These are phyloP conservation scores for Hemerocallis citrina DNA, from an alignment of 106 monocot species.

Conservation along the genomic window DNA sequence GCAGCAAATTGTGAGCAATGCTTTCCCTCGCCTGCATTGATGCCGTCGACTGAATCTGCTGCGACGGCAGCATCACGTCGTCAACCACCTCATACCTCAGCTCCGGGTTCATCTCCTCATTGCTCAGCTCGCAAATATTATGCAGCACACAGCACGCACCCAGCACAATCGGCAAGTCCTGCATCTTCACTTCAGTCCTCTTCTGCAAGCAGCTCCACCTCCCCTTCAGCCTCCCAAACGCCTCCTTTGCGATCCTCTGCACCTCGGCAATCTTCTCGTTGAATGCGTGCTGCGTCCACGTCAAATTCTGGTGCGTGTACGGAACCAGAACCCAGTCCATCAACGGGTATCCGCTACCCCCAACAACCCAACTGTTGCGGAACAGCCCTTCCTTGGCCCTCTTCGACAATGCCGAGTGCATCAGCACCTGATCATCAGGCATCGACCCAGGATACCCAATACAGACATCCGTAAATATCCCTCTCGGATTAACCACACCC, in stretches of 20 bases:
- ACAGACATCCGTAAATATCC: slow-evolving; percentile 51
- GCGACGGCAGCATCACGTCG: slow-evolving; percentile 57
- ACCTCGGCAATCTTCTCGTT: slow-evolving; percentile 79
- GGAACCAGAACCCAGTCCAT: slow-evolving; percentile 77
- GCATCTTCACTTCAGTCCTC: slow-evolving; percentile 76
- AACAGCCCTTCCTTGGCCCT: slow-evolving; percentile 15
- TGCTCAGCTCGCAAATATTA: slow-evolving; percentile 58
- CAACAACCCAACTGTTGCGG: slow-evolving; percentile 44
- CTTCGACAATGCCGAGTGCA: slow-evolving; percentile 29
- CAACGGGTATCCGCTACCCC: slow-evolving; percentile 49
- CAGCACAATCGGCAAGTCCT: slow-evolving; percentile 59
- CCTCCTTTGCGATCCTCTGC: slow-evolving; percentile 43
- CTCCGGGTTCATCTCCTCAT: slow-evolving; percentile 54
- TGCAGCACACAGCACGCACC: slow-evolving; percentile 77
- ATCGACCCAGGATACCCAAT: slow-evolving; percentile 56
- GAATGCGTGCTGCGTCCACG: slow-evolving; percentile 87
- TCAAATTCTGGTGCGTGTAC: slow-evolving; percentile 62
- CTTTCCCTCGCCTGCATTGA: slow-evolving; percentile 44
- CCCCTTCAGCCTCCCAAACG: slow-evolving; percentile 53
- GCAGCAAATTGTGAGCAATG: slow-evolving; percentile 66
- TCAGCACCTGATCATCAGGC: slow-evolving; percentile 47
- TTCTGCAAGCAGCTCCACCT: slow-evolving; percentile 74
- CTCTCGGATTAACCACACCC: slow-evolving; percentile 41
- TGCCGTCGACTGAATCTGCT: slow-evolving; percentile 25
- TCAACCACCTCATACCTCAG: slow-evolving; percentile 45